Base-by-base conservation (phyloP, 805 yeast genomes). In the Blastobotrys muscicola region DNA sequence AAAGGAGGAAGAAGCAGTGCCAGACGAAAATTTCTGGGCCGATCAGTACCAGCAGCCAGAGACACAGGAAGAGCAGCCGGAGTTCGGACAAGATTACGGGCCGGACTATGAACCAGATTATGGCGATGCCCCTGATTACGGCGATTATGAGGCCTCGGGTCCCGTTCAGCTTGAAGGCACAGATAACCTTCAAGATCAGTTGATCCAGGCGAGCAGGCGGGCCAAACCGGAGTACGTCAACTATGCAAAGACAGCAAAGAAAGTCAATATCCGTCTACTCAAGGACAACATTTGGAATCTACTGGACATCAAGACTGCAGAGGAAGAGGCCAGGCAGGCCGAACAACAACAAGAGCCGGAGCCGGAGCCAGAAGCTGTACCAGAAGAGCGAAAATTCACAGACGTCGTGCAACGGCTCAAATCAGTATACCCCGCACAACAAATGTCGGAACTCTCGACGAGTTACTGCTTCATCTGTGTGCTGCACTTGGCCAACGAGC, bases 401-500 rank as follows among this genome's bases (percentile, higher is more conserved):
- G 68, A 66, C 8, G 66, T 81, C 31, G 75, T 80, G 3, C 61
- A 61, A 2, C 71, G 70, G 23, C 69, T 81, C 16, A 67, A 67
- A 13, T 60, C 62, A 7, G 67, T 68, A 57, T 86, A 87, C 57
- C 68, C 75, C 0, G 61, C 67, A 7, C 78, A 75, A 39, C 73
- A 78, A 38, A 66, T 70, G 51, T 72, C 71, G 40, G 94, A 86
- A 42, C 62, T 87, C 6, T 82, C 94, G 1, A 85, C 95, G 1
- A 81, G 94, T 61, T 83, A 83, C 60, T 83, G 85, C 55, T 86
- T 86, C 54, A 84, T 86, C 45, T 83, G 94, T 53, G 63, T 85
- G 54, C 64, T 86, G 31, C 96, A 86, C 63, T 66, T 86, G 50
- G 94, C 95, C 10, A 86, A 87, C 57, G 96, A 86, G 59, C 80